Evolutionary conservation across 2,329 filamentous ascomycete species (phyloP).

Genomic region (Fusarium cyanostomum): DNA sequence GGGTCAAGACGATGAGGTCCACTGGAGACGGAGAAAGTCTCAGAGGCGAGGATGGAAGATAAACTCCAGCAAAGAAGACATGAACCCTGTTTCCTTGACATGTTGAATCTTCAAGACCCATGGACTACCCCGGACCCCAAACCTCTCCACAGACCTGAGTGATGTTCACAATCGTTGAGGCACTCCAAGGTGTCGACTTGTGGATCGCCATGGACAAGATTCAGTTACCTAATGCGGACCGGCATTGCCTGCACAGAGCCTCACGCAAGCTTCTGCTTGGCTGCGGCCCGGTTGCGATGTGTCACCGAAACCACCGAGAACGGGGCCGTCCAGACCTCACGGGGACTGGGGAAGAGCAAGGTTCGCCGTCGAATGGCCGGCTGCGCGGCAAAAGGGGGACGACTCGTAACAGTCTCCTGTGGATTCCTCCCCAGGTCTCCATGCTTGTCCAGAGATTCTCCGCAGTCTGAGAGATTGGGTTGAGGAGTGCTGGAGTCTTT

Average conservation of each 20-base stretch:
- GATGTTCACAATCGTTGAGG: slow-evolving; percentile 4
- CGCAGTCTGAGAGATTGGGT: slow-evolving; percentile 34
- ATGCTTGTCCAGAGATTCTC: slow-evolving; percentile 26
- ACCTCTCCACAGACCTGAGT: neutral
- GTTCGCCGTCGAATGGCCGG: neutral
- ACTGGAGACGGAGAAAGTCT: neutral
- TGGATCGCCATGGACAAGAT: slow-evolving; percentile 18
- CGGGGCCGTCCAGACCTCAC: slow-evolving; percentile 1
- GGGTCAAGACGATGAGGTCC: slow-evolving; percentile 18
- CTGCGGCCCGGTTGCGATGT: slow-evolving; percentile 33
- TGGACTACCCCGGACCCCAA: slow-evolving; percentile 34
- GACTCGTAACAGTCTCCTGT: neutral
- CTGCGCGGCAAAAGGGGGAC: slow-evolving; percentile 11
- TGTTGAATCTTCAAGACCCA: slow-evolving; percentile 19
- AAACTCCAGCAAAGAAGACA: neutral
- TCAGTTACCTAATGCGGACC: slow-evolving; percentile 32
- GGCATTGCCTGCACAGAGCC: slow-evolving; percentile 22
- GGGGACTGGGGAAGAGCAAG: neutral
- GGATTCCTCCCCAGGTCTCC: slow-evolving; percentile 15
- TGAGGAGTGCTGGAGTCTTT: slow-evolving; percentile 28
- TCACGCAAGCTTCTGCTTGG: slow-evolving; percentile 29
- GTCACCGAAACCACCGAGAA: slow-evolving; percentile 30
- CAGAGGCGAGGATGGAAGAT: slow-evolving; percentile 1
- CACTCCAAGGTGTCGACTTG: too few species aligned
- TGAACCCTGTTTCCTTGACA: slow-evolving; percentile 24